Evolutionary conservation across 2,329 filamentous ascomycete genomes (phyloP).

Genomic region (Pseudogymnoascus sp.): DNA sequence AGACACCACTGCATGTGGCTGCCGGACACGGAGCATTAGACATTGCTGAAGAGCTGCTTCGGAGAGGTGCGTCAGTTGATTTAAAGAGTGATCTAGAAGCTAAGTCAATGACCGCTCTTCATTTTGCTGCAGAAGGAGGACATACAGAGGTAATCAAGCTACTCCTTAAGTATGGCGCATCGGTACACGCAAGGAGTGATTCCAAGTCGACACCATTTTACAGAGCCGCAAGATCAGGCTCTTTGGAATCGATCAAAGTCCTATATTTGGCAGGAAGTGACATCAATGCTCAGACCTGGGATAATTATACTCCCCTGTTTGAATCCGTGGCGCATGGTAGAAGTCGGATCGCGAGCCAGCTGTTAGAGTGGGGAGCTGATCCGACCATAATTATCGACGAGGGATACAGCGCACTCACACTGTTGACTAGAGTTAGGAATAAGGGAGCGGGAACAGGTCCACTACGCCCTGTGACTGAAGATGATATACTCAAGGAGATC

Average conservation of each 20-base stretch:
- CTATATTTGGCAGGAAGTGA: not conserved
- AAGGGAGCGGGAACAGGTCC: not conserved
- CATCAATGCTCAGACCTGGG: conserved; percentile 9
- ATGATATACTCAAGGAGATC: not conserved
- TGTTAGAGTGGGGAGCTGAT: conserved; percentile 12
- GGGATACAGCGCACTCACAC: not conserved
- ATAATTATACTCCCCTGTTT: conserved; percentile 11
- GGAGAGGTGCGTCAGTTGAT: conserved; percentile 10
- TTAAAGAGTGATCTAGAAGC: conserved; percentile 3
- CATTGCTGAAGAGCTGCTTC: conserved; percentile 9
- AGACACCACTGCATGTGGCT: conserved; percentile 13
- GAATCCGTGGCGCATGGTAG: conserved; percentile 10
- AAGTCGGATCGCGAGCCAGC: conserved; percentile 1
- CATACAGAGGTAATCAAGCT: conserved; percentile 7
- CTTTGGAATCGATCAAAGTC: not conserved
- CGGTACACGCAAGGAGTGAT: not conserved
- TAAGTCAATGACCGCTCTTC: conserved; percentile 10
- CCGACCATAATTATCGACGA: not conserved
- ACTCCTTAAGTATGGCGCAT: conserved; percentile 10
- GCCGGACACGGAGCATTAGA: conserved; percentile 6
- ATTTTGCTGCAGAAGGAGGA: conserved; percentile 13
- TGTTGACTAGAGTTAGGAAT: conserved; percentile 3
- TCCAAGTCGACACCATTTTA: conserved; percentile 12
- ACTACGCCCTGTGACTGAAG: not conserved
- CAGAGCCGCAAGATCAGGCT: conserved; percentile 13